Base-by-base conservation (phyloP, 805 yeast genomes). In the Teunomyces kruisii region DNA sequence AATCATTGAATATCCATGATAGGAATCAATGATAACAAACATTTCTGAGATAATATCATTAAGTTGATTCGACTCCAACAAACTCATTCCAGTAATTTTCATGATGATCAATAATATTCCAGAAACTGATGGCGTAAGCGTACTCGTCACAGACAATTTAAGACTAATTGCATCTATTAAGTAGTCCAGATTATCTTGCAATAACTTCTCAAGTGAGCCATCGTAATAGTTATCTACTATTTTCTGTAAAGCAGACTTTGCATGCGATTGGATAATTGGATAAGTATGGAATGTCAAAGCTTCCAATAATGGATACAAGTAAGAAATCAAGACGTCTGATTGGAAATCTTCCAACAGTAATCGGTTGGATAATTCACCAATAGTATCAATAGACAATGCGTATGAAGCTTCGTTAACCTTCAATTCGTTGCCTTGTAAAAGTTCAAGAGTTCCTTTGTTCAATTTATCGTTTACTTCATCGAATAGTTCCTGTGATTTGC, bases 1-100 rank as follows among this genome's bases (percentile, higher is more conserved):
- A 13, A 94, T 67, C 12, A 74, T 70, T 1, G 82, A 68, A 61
- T 92, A 92, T 0, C 92, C 95, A 64, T 91, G 96, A 57, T 85
- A 92, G 43, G 82, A 72, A 64, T 92, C 98, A 40, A 92, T 71
- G 29, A 91, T 67, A 14, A 83, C 79, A 61, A 92, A 89, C 50
- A 89, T 75, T 3, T 90, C 80, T 39, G 81, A 78, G 14, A 92
- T 68, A 1, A 92, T 73, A 61, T 92, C 98, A 41, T 74, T 79
- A 42, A 92, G 72, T 47, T 81, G 88, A 46, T 70, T 69, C 8
- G 59, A 50, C 27, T 75, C 72, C 10, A 89, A 67, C 17, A 89
- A 68, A 26, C 77, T 70, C 8, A 76, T 68, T 0, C 97, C 97
- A 0, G 91, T 83, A 19, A 90, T 71, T 51, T 76, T 79, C 24